Evolutionary conservation across 495 filamentous ascomycete genomes (phyloP).

Genomic region (Geoglossum glabrum): DNA sequence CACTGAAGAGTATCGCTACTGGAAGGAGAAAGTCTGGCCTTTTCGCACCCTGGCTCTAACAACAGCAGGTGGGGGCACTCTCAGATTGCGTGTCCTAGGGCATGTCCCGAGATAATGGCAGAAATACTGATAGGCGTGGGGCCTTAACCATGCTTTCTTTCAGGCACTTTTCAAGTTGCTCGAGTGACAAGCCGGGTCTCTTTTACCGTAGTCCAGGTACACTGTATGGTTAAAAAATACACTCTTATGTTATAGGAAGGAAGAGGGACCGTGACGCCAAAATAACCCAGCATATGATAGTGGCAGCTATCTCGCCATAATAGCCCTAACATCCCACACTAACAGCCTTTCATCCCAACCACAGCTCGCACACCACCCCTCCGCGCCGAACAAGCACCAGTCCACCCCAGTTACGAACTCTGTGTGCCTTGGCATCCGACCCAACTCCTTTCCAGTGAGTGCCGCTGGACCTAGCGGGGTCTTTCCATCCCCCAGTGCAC

Average conservation of each 20-base stretch:
- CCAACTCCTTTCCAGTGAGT: conserved; percentile 46
- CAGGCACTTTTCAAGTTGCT: neutral
- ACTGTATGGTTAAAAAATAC: neutral
- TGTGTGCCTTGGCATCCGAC: conserved; percentile 75
- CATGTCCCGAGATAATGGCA: neutral
- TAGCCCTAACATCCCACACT: conserved; percentile 69
- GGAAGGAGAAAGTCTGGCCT: neutral
- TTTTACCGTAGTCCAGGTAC: neutral
- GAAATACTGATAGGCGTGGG: no score
- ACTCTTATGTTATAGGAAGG: neutral
- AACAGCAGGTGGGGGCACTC: neutral
- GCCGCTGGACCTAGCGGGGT: conserved; percentile 18
- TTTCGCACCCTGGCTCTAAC: neutral
- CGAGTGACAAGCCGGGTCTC: neutral
- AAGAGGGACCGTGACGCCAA: neutral
- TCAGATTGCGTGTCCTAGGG: neutral
- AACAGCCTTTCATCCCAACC: conserved; percentile 85
- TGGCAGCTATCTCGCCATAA: conserved; percentile 26
- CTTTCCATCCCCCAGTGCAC: conserved; percentile 26
- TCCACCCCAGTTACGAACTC: conserved; percentile 96
- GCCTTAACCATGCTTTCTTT: no score
- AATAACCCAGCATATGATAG: neutral
- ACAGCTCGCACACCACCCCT: conserved; percentile 85
- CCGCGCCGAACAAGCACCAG: conserved; percentile 89
- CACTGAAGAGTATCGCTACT: conserved; percentile 22